A percentile compares a stretch with the other conserved stretches of the same genome.
Conservation (phyloP, 768 basidiomycete genomes). For the Lactarius pseudohatsudake region DNA sequence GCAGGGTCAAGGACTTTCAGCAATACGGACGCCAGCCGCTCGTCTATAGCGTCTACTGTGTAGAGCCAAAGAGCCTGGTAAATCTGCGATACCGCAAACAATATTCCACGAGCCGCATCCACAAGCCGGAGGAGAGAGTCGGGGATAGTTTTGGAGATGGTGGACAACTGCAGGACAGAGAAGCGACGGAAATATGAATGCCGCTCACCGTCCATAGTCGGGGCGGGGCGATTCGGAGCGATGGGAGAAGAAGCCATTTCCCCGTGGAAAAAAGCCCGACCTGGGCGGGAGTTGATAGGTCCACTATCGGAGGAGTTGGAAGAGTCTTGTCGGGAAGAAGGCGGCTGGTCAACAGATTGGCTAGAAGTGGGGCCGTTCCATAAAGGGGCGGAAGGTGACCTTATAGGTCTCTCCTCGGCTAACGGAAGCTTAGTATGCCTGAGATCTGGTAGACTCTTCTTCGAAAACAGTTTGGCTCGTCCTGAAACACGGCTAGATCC, state of each 20-base stretch:
- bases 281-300: slow-evolving; percentile 30
- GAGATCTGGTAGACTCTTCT: slow-evolving; percentile 88
- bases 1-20: slow-evolving; percentile 86
- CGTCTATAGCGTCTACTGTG: slow-evolving; percentile 77
- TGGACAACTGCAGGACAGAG: slow-evolving; percentile 66
- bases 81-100: slow-evolving; percentile 90
- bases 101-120: slow-evolving; percentile 87
- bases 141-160: slow-evolving; percentile 66
- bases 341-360: slow-evolving; percentile 26
- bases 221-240: slow-evolving; percentile 43
- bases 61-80: slow-evolving; percentile 89
- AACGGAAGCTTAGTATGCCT: slow-evolving; percentile 50
- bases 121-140: slow-evolving; percentile 65
- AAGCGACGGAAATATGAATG: slow-evolving; percentile 95
- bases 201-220: slow-evolving; percentile 73
- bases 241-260: slow-evolving; percentile 42
- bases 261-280: slow-evolving; percentile 35
- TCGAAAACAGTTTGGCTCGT: slow-evolving; percentile 47
- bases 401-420: slow-evolving; percentile 32
- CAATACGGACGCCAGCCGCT: slow-evolving; percentile 76
- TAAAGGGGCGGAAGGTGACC: slow-evolving; percentile 14
- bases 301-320: slow-evolving; percentile 41
- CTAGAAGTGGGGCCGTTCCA: slow-evolving; percentile 18
- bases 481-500: slow-evolving; percentile 39
- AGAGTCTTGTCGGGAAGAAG: slow-evolving; percentile 49